These are phyloP conservation scores for Aspergillus tubingensis DNA, from an alignment of 2,329 filamentous ascomycete species.

Conservation along the genomic window DNA sequence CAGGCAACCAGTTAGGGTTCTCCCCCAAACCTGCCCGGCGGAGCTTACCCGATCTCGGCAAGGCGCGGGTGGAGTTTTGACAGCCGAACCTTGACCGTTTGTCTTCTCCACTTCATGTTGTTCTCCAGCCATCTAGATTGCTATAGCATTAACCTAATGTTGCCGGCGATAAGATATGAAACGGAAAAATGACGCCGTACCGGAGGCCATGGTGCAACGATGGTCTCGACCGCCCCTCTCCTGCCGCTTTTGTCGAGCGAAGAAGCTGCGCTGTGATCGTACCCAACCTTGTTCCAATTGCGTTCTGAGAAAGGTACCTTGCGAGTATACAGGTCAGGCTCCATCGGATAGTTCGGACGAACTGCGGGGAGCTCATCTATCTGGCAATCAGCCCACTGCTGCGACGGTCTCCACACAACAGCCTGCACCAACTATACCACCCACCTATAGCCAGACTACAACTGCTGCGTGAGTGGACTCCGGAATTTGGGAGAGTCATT, in stretches of 20 bases:
- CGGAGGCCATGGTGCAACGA: slow-evolving; percentile 6
- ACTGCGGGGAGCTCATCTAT: background rate
- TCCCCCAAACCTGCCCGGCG: background rate
- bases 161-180: background rate
- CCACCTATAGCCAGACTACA: background rate
- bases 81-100: background rate
- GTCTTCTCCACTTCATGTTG: background rate
- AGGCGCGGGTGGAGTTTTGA: background rate
- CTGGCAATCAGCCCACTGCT: background rate
- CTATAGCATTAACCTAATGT: background rate
- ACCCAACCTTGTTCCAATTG: slow-evolving; percentile 27
- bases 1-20: background rate
- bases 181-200: slow-evolving; percentile 2
- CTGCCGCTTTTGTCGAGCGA: slow-evolving; percentile 24
- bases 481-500: background rate
- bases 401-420: background rate
- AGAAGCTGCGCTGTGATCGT: slow-evolving; percentile 28
- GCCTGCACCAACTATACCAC: background rate
- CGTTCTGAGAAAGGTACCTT: slow-evolving; percentile 19
- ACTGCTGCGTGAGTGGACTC: background rate
- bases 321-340: slow-evolving; percentile 18
- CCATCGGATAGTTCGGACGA: background rate
- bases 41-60: slow-evolving; percentile 3
- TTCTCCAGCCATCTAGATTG: background rate
- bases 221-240: slow-evolving; percentile 20